Evolutionary conservation across 2,329 filamentous ascomycete species (phyloP), one percentile per base, ranked within the genome.

Genomic region (Metarhizium rileyi): DNA sequence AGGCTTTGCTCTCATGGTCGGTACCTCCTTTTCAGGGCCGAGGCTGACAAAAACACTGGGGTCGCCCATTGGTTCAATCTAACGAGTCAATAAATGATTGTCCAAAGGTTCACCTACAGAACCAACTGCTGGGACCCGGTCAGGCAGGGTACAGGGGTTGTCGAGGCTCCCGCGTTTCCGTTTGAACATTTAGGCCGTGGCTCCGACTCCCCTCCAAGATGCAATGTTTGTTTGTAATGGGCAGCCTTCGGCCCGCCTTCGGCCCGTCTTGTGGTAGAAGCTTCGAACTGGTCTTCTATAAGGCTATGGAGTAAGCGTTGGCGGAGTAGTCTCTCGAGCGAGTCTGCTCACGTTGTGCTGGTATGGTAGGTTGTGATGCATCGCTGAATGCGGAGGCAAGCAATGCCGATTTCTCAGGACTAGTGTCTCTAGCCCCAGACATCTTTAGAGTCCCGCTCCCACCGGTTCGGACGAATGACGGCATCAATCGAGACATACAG

Each of bases 61-160:
- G 30, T n/a, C 30, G 30, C 30, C 5, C 9, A 33, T 33, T 14
- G 10, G 5, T 33, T 33, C 30, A 10, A 10, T 33, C 30, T 14
- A 33, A 33, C 10, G 16, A 20, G 35, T 20, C 16, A 4, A 20
- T 20, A 20, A 38, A 38, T 12, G 35, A 10, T 20, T 6, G 6
- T 12, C 46, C 36, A 23, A 40, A 18, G 10, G 22, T 33, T 26
- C 26, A 14, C 43, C 20, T 35, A 33, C 27, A 7, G 33, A 42
- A 8, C 28, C 46, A 36, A 42, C 12, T 25, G 46, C 46, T 46
- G 27, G 35, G 42, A 33, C 35, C 42, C 26, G 50, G 22, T 14
- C 23, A 5, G 27, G 48, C 46, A 46, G 46, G 50, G 50, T 23
- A 41, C 46, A 42, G 28, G 44, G 45, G 16, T 25, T 18, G 28